Conservation (phyloP, 2,329 filamentous ascomycete species). For the Arthrobotrys pseudoclavata region DNA sequence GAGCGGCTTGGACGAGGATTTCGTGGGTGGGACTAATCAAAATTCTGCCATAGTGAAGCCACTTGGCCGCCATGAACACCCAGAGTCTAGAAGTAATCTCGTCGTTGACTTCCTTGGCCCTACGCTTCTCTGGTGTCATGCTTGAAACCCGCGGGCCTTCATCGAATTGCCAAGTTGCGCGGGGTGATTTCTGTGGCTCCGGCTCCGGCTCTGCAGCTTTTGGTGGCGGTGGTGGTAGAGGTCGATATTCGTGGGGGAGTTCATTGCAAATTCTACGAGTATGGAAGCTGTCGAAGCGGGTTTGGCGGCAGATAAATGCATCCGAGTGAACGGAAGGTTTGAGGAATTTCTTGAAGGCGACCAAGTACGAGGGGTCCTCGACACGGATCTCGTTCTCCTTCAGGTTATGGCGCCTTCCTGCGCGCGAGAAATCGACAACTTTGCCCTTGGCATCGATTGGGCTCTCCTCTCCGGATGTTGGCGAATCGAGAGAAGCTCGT, state of each 20-base stretch:
- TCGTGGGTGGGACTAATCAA: conserved; percentile 71
- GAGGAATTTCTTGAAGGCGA: conserved; percentile 83
- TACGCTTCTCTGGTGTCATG: conserved; percentile 73
- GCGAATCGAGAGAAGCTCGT: conserved; percentile 43
- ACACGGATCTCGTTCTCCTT: conserved; percentile 60
- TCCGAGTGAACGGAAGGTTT: conserved; percentile 77
- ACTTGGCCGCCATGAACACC: conserved; percentile 74
- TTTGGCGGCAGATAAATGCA: conserved; percentile 84
- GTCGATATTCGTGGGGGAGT: conserved; percentile 84
- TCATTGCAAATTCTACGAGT: conserved; percentile 84
- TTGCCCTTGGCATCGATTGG: conserved; percentile 41
- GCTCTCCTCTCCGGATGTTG: conserved; percentile 57
- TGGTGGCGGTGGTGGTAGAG: conserved; percentile 74
- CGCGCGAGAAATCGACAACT: conserved; percentile 17
- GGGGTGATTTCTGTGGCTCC: conserved; percentile 71
- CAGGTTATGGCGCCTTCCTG: conserved; percentile 53
- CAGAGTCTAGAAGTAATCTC: conserved; percentile 72
- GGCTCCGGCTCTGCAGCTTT: conserved; percentile 72
- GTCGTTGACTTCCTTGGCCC: conserved; percentile 61
- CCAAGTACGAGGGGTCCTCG: conserved; percentile 84
- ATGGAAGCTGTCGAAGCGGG: conserved; percentile 90
- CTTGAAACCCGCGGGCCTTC: conserved; percentile 85
- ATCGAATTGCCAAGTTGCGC: conserved; percentile 70
- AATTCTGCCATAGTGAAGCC: conserved; percentile 74
- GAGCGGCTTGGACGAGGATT: conserved; percentile 64